Base-by-base conservation (phyloP, 345 rosid genomes). In the Stellera chamaejasme region DNA sequence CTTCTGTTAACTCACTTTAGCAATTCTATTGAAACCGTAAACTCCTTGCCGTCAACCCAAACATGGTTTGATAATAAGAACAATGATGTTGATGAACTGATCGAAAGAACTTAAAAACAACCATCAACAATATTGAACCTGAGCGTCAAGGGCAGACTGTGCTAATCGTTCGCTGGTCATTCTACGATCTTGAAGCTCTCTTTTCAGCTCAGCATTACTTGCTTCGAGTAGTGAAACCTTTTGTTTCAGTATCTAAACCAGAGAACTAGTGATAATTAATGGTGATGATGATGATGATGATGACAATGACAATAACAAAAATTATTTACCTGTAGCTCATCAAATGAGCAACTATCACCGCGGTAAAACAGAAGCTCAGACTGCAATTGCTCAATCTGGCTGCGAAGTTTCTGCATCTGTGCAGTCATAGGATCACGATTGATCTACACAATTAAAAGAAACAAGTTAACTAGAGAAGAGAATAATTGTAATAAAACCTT, bases 301-400 rank as follows among this genome's bases (percentile, higher is more conserved):
- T n/a, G 32, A 52, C 8, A 51, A 25, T 51, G 16, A 51, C 32
- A 2, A 15, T 11, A n/a, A 43, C n/a, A 36, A 62, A 56, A 64
- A 62, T 51, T 15, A 54, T 14, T 45, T 69, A 87, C 99, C 84
- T 93, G 99, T 54, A 89, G 81, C 77, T 93, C 97, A 58, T 93
- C 99, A 76, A 75, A 90, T 52, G 85, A 81, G 11, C 66, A 47
- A 25, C 72, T 68, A 69, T 87, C 96, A 60, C 95, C 90, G 9
- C 88, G 83, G 69, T 82, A 87, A 64, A 87, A 79, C 55, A 85
- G n/a, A 67, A 93, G 77, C 61, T 93, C 99, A 49, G 95, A 59
- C 54, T 89, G 95, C 79, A 93, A 72, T 50, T 87, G 97, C 73
- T 93, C 99, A 73, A 93, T 85, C 83, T 93, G 95, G 54, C 87